phyloP scores from a whole-genome alignment of 495 filamentous ascomycete species.

The Staphylotrichum tortipilum region DNA sequence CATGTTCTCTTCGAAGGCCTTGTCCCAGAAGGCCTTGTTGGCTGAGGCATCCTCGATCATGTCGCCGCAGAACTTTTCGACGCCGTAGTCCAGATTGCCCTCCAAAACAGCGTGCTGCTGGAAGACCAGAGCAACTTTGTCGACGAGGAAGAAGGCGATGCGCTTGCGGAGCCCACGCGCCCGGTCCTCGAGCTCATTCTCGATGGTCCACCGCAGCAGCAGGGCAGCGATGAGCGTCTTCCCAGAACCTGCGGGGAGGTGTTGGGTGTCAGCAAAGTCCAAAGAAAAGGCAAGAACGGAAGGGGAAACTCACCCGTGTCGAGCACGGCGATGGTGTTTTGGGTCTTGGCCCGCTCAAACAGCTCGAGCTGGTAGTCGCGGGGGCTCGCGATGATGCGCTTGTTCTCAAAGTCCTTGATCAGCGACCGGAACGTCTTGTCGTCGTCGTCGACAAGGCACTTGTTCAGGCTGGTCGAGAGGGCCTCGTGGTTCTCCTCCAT shows the following conservation, averaged over 20 bases:
- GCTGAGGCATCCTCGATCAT: conserved; percentile 43
- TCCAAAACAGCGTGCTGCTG: conserved; percentile 81
- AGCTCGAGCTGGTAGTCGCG: conserved; percentile 90
- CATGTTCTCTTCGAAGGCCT: conserved; percentile 62
- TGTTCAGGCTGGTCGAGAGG: conserved; percentile 5
- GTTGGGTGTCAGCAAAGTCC: conserved; percentile 6
- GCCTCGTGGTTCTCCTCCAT: conserved; percentile 26
- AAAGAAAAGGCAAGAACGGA: background rate
- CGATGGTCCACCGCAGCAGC: conserved; percentile 67
- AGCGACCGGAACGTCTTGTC: conserved; percentile 19
- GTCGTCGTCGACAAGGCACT: conserved; percentile 14
- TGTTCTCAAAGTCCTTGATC: conserved; percentile 25
- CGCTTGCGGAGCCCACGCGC: conserved; percentile 49
- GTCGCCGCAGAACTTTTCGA: conserved; percentile 75
- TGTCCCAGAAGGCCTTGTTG: conserved; percentile 56
- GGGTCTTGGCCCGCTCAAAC: conserved; percentile 76
- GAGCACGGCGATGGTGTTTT: conserved; percentile 92
- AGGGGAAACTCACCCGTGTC: conserved; percentile 59
- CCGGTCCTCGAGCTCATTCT: conserved; percentile 68
- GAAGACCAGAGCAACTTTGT: conserved; percentile 83
- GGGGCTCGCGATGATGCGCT: conserved; percentile 59
- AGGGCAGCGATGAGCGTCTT: conserved; percentile 94
- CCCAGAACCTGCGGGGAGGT: conserved; percentile 64
- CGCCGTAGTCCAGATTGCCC: conserved; percentile 72
- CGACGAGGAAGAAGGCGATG: conserved; percentile 81